Evolutionary conservation across 169 alveolate genomes (phyloP).

Genomic region (Eimeria sp.): DNA sequence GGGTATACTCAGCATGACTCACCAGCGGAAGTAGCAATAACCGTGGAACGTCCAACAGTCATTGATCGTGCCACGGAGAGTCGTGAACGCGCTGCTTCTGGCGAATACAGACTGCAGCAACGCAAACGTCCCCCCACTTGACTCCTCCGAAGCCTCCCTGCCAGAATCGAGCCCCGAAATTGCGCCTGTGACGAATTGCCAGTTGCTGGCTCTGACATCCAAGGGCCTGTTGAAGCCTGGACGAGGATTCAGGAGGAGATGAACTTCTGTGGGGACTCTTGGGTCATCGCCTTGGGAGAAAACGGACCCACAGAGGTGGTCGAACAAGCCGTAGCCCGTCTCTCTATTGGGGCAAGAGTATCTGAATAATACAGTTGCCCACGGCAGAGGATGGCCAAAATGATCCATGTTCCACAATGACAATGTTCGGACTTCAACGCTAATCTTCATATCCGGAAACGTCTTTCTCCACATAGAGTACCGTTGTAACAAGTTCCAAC

Average conservation of each 20-base stretch:
- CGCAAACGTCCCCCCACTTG: neutral
- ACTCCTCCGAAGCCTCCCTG: neutral
- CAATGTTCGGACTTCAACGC: neutral
- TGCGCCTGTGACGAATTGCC: constrained; percentile 16
- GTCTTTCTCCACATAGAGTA: neutral
- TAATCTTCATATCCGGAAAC: constrained; percentile 16
- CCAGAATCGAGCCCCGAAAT: neutral
- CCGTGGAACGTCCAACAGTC: constrained; percentile 64
- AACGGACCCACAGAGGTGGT: neutral
- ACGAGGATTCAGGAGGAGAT: constrained; percentile 34
- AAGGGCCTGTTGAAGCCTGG: constrained; percentile 43
- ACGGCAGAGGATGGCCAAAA: constrained; percentile 64
- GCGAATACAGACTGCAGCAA: neutral
- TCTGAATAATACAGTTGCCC: constrained; percentile 13
- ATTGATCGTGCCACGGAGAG: neutral
- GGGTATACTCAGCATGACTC: neutral
- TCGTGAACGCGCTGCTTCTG: neutral
- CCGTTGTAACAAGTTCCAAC: neutral
- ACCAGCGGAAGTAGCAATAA: constrained; percentile 49
- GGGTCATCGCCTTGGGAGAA: constrained; percentile 2
- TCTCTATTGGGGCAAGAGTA: neutral
- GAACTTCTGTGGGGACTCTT: constrained; percentile 8
- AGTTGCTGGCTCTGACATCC: constrained; percentile 5
- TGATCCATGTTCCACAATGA: constrained; percentile 49
- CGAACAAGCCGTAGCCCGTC: constrained; percentile 22